phyloP scores from a whole-genome alignment of 306 rosid genomes.

The Dryas octopetala region DNA sequence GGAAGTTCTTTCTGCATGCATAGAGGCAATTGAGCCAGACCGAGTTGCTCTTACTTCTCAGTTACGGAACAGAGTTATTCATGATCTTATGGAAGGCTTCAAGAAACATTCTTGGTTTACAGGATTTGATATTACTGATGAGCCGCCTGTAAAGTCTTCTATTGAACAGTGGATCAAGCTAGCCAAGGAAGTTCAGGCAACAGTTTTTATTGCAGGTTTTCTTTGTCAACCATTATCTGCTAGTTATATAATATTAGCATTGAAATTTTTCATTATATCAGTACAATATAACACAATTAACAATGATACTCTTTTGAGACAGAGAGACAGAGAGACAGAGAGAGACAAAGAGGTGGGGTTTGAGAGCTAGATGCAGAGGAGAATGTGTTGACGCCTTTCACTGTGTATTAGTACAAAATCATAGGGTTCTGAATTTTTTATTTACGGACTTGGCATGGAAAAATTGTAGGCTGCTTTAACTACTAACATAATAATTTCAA shows the following conservation, averaged over 20 bases:
- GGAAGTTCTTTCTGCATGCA: constrained; percentile 91
- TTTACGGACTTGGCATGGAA: neutral
- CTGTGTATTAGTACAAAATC: no score
- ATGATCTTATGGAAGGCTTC: constrained; percentile 73
- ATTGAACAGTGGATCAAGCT: constrained; percentile 75
- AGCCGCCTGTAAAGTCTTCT: constrained; percentile 53
- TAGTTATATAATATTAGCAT: constrained; percentile 10
- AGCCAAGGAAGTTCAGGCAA: constrained; percentile 79
- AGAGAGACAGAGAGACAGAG: neutral
- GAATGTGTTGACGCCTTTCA: neutral
- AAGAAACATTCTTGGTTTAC: constrained; percentile 71
- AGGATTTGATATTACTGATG: constrained; percentile 76
- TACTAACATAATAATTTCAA: neutral
- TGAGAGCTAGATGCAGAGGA: neutral
- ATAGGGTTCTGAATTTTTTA: neutral
- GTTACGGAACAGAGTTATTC: constrained; percentile 60
- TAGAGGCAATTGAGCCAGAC: constrained; percentile 80
- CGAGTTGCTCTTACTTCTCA: constrained; percentile 74
- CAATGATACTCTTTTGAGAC: neutral
- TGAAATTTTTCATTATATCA: neutral
- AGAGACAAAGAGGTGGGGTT: neutral
- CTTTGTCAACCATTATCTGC: constrained; percentile 17
- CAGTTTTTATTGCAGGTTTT: constrained; percentile 84
- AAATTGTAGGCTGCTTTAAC: neutral
- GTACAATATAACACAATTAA: neutral